phyloP scores from a whole-genome alignment of 2,329 filamentous ascomycete species.

The Keithomyces neogunnii region DNA sequence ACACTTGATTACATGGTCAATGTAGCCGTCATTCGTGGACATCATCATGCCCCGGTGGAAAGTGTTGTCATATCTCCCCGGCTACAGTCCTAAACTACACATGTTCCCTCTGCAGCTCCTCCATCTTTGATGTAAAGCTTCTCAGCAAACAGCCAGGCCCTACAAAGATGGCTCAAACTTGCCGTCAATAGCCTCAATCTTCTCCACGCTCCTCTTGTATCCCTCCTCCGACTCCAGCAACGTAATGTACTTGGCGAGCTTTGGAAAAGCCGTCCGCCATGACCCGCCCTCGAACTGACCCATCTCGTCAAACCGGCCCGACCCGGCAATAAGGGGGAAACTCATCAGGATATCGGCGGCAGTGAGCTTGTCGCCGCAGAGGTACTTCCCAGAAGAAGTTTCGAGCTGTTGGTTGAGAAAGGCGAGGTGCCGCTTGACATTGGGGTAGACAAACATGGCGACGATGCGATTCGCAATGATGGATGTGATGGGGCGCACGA shows the following conservation, averaged over 20 bases:
- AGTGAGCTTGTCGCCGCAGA: conserved; percentile 41
- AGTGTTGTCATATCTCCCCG: too few species aligned
- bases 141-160: background rate
- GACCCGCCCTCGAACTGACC: conserved; percentile 32
- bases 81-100: too few species aligned
- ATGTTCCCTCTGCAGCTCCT: too few species aligned
- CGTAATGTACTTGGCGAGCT: conserved; percentile 37
- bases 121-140: too few species aligned
- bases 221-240: conserved; percentile 36
- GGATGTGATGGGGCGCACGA: conserved; percentile 42
- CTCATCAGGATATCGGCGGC: conserved; percentile 46
- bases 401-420: conserved; percentile 42
- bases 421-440: conserved; percentile 36
- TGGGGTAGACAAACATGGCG: conserved; percentile 35
- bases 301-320: conserved; percentile 29
- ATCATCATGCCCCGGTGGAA: too few species aligned
- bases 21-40: too few species aligned
- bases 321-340: conserved; percentile 40
- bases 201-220: conserved; percentile 38
- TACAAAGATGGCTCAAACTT: conserved; percentile 16
- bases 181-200: conserved; percentile 41
- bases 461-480: conserved; percentile 34
- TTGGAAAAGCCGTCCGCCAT: conserved; percentile 32
- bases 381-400: conserved; percentile 35
- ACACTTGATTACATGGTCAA: too few species aligned